Evolutionary conservation across 768 basidiomycete species (phyloP).

Genomic region (Serendipita vermifera): DNA sequence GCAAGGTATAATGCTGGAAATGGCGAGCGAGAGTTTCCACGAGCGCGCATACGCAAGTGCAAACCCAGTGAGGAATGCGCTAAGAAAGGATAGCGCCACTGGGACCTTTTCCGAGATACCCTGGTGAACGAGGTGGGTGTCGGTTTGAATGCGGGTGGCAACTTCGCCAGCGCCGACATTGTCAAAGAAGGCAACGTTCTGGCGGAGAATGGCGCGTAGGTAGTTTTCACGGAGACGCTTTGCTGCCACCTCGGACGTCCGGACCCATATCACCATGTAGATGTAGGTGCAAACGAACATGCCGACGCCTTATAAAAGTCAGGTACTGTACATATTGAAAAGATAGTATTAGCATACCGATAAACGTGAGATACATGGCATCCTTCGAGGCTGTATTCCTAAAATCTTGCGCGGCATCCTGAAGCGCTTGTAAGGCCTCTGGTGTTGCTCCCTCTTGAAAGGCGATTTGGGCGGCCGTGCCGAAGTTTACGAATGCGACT

Average conservation of each 20-base stretch:
- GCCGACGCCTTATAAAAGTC: slow-evolving; percentile 40
- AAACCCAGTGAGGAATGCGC: not conserved
- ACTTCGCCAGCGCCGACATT: slow-evolving; percentile 33
- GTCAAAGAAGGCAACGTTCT: slow-evolving; percentile 34
- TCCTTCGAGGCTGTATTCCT: slow-evolving; percentile 38
- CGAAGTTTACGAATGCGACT: slow-evolving; percentile 46
- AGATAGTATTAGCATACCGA: slow-evolving; percentile 36
- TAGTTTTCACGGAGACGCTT: slow-evolving; percentile 30
- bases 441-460: slow-evolving; percentile 24
- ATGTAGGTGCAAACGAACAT: slow-evolving; percentile 53
- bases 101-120: slow-evolving; percentile 29
- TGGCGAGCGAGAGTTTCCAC: slow-evolving; percentile 30
- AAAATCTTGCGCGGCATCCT: slow-evolving; percentile 33
- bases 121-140: slow-evolving; percentile 28
- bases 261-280: slow-evolving; percentile 29
- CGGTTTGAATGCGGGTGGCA: slow-evolving; percentile 30
- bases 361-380: slow-evolving; percentile 50
- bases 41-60: slow-evolving; percentile 25
- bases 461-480: slow-evolving; percentile 18
- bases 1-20: slow-evolving; percentile 28
- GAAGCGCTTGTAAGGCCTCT: slow-evolving; percentile 23
- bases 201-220: slow-evolving; percentile 28
- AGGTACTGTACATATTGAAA: slow-evolving; percentile 10
- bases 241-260: slow-evolving; percentile 29
- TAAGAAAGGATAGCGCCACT: not conserved